Evolutionary conservation across 1,284 basidiomycete species (phyloP).

Genomic region (Cutaneotrichosporon mucoides): DNA sequence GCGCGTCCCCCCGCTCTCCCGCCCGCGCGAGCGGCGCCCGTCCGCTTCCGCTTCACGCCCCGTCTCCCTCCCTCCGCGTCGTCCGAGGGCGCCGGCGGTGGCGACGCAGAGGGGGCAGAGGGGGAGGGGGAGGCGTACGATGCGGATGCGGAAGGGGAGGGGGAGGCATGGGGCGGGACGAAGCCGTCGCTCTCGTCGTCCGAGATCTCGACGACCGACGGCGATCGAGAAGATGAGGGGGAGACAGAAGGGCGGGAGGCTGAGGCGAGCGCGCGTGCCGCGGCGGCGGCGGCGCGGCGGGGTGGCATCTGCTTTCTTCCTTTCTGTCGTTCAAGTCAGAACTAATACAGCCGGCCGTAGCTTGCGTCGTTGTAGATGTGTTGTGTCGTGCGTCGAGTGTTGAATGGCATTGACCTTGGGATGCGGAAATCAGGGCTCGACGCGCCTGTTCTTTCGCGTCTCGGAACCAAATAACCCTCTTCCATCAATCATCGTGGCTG

Average conservation of each 20-base stretch:
- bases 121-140: not conserved
- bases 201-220: conserved; percentile 3
- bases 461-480: conserved; percentile 7
- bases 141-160: not conserved
- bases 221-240: not conserved
- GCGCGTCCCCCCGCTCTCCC: not conserved
- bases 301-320: not conserved
- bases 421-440: not conserved
- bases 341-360: too few relatives aligned
- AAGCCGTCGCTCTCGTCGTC: conserved; percentile 4
- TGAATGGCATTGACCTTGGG: too few relatives aligned
- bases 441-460: not conserved
- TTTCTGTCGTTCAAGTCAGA: too few relatives aligned
- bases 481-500: too few relatives aligned
- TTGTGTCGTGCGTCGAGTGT: too few relatives aligned
- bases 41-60: conserved; percentile 10
- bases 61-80: not conserved
- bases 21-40: not conserved
- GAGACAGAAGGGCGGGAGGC: not conserved
- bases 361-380: too few relatives aligned
- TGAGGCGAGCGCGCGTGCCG: not conserved
- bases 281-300: conserved; percentile 5
- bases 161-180: not conserved
- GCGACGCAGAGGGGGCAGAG: not conserved
- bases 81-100: not conserved